Evolutionary conservation across 352 stramenopile genomes (phyloP), one percentile per base, ranked within the genome.

Genomic region (Pythium monospermum): DNA sequence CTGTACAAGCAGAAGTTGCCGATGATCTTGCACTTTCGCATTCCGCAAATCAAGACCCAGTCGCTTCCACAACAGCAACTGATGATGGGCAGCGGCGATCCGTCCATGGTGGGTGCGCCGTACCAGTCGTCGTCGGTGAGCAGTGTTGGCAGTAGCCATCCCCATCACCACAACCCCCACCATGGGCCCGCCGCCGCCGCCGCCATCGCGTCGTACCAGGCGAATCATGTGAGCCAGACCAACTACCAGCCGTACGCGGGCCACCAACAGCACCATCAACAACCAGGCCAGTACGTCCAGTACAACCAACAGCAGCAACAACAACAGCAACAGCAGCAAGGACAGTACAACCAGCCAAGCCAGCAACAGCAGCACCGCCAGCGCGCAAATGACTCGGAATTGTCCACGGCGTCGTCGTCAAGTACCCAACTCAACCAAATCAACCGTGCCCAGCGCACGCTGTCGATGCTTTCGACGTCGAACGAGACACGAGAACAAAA

Each of bases 1-100:
- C 71, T 90, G n/a, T 90, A 86, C 58, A 85, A 87, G 57, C 73
- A 90, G 60, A 64, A 68, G 5, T 60, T 90, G 30, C 79, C 79
- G 5, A 76, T 90, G 61, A 69, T 87, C 27, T 53, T 90, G 46
- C 79, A 90, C 71, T 87, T 90, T 50, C 79, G 79, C 52, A 82
- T 79, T 40, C 71, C 72, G 23, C 60, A 70, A 37, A 53, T 59
- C 35, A 56, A 55, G 57, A 60, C 44, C 30, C 12, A 51, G 42
- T 23, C 21, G 23, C 39, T 15, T 26, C 39, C 30, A 13, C n/a
- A n/a, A n/a, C n/a, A n/a, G n/a, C n/a, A n/a, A n/a, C n/a, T n/a
- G n/a, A n/a, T n/a, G n/a, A n/a, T n/a, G n/a, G n/a, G n/a, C n/a
- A n/a, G n/a, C n/a, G n/a, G n/a, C n/a, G n/a, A n/a, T n/a, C n/a